Evolutionary conservation across 2,329 filamentous ascomycete species (phyloP), one percentile per base, ranked within the genome.

Genomic region (Grosmannia huntii): DNA sequence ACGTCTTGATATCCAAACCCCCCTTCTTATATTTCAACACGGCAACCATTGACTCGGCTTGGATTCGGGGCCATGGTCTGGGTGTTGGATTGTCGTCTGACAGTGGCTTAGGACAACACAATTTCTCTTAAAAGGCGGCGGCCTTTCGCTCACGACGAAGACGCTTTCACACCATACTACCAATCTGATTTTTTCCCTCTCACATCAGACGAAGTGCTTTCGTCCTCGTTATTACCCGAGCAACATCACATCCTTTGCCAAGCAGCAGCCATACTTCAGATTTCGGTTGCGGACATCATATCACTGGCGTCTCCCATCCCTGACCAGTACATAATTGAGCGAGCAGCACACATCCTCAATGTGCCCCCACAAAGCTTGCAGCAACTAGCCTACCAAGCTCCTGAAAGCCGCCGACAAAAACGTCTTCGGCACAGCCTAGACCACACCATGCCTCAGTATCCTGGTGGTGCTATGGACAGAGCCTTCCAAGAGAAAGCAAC

Each of bases 91-190:
- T 14, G 21, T 36, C 25, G 16, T 27, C 33, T 46, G 33, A 55
- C 54, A 1, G 16, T 33, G 6, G 16, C 5, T n/a, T 12, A 63
- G 62, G 62, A 63, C 38, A n/a, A 28, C 28, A 68, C 67, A 66
- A 68, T 69, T 28, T 49, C 59, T 64, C 67, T 72, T 63, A 76
- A 72, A 68, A 76, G 74, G 68, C 74, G 74, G 60, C 72, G 74
- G 68, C 69, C 70, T 63, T 71, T 72, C 65, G 68, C 67, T 66
- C 67, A 69, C 59, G 71, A 70, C 61, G 70, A 71, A 21, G 57
- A 55, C n/a, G 2, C 38, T 6, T 58, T 57, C 25, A 16, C 36
- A 2, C 27, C 48, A 21, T 55, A 58, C 25, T 11, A 28, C 38
- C 60, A 56, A 9, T 23, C 44, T 2, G 38, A 21, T 14, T 16